phyloP scores from a whole-genome alignment of 257 asterid genomes.

The Scutellaria barbata region DNA sequence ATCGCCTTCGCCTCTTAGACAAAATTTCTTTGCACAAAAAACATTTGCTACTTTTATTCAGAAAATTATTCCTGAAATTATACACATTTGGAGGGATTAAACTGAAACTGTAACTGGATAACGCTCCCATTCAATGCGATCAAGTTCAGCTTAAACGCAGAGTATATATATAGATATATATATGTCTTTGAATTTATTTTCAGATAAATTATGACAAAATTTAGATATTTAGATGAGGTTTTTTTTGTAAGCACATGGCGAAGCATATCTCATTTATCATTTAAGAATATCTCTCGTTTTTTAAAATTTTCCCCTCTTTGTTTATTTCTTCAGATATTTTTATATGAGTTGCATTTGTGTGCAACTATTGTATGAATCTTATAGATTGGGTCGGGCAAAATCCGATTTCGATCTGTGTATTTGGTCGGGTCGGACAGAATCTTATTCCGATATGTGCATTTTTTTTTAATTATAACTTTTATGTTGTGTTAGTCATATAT shows the following conservation, averaged over 20 bases:
- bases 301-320: neutral
- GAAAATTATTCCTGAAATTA: constrained; percentile 33
- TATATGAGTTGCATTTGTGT: neutral
- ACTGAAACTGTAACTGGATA: constrained; percentile 55
- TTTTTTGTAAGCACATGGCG: constrained; percentile 24
- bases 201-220: constrained; percentile 18
- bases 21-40: constrained; percentile 44
- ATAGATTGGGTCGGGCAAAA: too few species aligned
- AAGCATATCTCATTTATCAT: constrained; percentile 33
- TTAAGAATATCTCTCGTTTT: constrained; percentile 19
- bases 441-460: too few species aligned
- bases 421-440: too few species aligned
- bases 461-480: too few species aligned
- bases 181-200: neutral
- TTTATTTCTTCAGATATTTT: neutral
- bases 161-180: neutral
- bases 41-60: constrained; percentile 34
- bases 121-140: constrained; percentile 53
- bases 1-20: constrained; percentile 45
- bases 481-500: too few species aligned
- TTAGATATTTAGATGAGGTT: constrained; percentile 25
- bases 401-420: too few species aligned
- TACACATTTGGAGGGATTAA: constrained; percentile 43
- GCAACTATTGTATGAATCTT: too few species aligned
- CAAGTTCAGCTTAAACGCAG: neutral